A percentile compares a stretch with the other conserved stretches of the same genome.
Evolutionary conservation across 345 rosid genomes (phyloP).

Genomic region (Lumnitzera littorea): DNA sequence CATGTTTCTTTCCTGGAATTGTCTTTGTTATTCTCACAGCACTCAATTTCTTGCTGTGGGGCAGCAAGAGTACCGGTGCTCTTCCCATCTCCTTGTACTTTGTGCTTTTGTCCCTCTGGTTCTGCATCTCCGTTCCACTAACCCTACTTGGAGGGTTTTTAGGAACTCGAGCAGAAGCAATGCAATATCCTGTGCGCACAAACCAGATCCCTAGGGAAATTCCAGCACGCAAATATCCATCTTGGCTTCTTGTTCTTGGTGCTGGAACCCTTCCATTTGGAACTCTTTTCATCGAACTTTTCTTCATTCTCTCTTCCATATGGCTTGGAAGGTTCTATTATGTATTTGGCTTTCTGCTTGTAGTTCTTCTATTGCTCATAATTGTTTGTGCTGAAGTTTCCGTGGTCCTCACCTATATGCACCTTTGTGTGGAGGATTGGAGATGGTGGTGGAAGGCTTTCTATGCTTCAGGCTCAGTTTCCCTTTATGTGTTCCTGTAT

Average conservation of each 20-base stretch:
- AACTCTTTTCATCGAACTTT: slow-evolving; percentile 37
- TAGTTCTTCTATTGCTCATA: slow-evolving; percentile 28
- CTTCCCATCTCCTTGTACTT: slow-evolving; percentile 36
- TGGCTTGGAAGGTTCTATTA: slow-evolving; percentile 44
- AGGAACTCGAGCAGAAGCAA: slow-evolving; percentile 32
- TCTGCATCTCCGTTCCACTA: slow-evolving; percentile 41
- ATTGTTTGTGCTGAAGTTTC: slow-evolving; percentile 45
- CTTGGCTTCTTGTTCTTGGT: slow-evolving; percentile 46
- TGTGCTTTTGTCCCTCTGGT: slow-evolving; percentile 33
- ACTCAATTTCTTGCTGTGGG: slow-evolving; percentile 38
- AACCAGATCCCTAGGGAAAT: slow-evolving; percentile 45
- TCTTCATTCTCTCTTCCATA: slow-evolving; percentile 45
- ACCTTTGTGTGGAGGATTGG: slow-evolving; percentile 47
- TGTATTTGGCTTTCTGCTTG: slow-evolving; percentile 38
- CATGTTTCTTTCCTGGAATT: slow-evolving; percentile 43
- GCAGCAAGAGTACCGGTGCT: slow-evolving; percentile 41
- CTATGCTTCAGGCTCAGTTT: slow-evolving; percentile 41
- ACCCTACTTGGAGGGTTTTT: slow-evolving; percentile 40
- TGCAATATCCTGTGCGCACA: slow-evolving; percentile 32
- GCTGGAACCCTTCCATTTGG: slow-evolving; percentile 46
- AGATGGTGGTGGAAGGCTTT: slow-evolving; percentile 54
- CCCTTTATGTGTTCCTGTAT: slow-evolving; percentile 33
- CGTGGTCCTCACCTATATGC: slow-evolving; percentile 44
- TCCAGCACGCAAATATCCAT: slow-evolving; percentile 39
- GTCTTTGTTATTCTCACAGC: slow-evolving; percentile 32